These are phyloP conservation scores for Trypanosomatidae sp. DNA, from an alignment of 208 protist genomes.

Conservation along the genomic window DNA sequence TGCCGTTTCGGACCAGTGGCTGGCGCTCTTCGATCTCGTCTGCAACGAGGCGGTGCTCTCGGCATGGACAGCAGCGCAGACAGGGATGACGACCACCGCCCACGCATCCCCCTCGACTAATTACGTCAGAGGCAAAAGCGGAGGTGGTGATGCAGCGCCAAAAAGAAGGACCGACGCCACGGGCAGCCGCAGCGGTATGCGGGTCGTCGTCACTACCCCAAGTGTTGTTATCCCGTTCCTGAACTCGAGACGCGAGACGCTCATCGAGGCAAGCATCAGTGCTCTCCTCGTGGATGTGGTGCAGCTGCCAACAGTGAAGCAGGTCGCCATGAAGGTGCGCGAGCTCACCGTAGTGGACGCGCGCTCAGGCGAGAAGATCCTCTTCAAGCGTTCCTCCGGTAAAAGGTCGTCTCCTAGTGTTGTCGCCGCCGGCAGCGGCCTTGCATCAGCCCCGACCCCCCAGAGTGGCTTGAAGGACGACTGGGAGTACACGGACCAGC, in stretches of 20 bases:
- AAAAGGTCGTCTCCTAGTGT: neutral
- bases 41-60: constrained; percentile 67
- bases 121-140: neutral
- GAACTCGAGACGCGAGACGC: constrained; percentile 44
- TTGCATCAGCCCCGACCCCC: constrained; percentile 7
- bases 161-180: neutral
- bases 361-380: constrained; percentile 53
- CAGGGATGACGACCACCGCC: constrained; percentile 2
- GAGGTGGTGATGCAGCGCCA: neutral
- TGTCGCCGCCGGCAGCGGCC: neutral
- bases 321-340: constrained; percentile 61
- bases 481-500: constrained; percentile 17
- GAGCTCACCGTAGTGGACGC: constrained; percentile 60
- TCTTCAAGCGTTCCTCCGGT: constrained; percentile 37
- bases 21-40: constrained; percentile 73
- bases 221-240: constrained; percentile 76
- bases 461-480: constrained; percentile 17
- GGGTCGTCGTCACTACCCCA: constrained; percentile 63
- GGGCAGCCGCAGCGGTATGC: constrained; percentile 31
- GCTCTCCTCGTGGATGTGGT: constrained; percentile 68
- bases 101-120: neutral
- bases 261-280: constrained; percentile 68
- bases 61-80: constrained; percentile 38
- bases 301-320: constrained; percentile 33
- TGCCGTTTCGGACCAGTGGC: constrained; percentile 85